These are phyloP conservation scores for Neonectria punicea DNA, from an alignment of 2,329 filamentous ascomycete genomes.

Conservation along the genomic window DNA sequence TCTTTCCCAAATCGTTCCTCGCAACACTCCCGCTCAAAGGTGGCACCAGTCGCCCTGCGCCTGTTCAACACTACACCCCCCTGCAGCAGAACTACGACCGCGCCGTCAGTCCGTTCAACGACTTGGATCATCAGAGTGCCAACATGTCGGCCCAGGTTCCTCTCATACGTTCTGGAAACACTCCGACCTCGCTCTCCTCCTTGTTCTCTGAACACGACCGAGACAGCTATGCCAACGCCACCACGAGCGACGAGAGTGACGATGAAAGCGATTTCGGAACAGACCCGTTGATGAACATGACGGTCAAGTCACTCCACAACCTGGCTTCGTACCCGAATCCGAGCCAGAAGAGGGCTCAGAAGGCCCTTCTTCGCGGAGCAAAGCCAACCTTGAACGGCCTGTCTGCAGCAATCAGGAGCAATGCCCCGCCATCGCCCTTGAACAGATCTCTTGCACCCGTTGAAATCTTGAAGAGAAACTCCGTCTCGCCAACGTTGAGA, in stretches of 20 bases:
- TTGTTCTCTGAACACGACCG: slow-evolving; percentile 31
- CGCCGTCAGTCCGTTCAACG: slow-evolving; percentile 55
- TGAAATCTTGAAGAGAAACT: slow-evolving; percentile 23
- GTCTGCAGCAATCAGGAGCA: slow-evolving; percentile 25
- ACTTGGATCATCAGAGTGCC: slow-evolving; percentile 39
- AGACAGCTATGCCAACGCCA: slow-evolving; percentile 33
- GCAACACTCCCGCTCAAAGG: slow-evolving; percentile 49
- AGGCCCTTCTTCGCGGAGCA: slow-evolving; percentile 51
- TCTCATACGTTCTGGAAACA: slow-evolving; percentile 43
- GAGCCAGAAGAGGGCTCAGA: slow-evolving; percentile 62
- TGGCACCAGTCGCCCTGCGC: slow-evolving; percentile 23
- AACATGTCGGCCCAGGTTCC: slow-evolving; percentile 43
- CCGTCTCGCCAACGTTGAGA: slow-evolving; percentile 12
- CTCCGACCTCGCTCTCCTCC: slow-evolving; percentile 34
- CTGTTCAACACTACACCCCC: slow-evolving; percentile 57
- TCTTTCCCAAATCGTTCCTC: slow-evolving; percentile 51
- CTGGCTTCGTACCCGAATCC: slow-evolving; percentile 67
- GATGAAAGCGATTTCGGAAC: slow-evolving; percentile 43
- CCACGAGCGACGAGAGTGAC: slow-evolving; percentile 44
- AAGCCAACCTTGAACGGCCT: slow-evolving; percentile 36
- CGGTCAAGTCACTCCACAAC: slow-evolving; percentile 62
- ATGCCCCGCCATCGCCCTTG: slow-evolving; percentile 22
- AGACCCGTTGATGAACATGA: slow-evolving; percentile 51
- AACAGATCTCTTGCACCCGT: slow-evolving; percentile 13
- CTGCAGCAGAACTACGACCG: slow-evolving; percentile 66